These are phyloP conservation scores for Mastigamoeba balamuthi DNA, from an alignment of 78 protist species.

Conservation along the genomic window DNA sequence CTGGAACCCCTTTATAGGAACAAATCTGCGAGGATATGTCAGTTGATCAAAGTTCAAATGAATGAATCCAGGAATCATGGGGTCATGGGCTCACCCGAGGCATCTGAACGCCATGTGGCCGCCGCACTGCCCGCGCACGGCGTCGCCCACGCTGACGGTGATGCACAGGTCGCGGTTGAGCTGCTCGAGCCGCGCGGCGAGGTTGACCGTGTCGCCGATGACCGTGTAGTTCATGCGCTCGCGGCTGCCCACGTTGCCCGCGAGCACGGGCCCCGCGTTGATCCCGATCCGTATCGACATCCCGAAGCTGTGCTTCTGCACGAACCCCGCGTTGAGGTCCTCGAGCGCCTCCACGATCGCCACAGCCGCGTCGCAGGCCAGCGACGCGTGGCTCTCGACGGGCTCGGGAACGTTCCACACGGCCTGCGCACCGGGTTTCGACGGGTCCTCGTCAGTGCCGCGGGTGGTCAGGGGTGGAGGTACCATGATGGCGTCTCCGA, in stretches of 20 bases:
- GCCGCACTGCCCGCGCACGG: too few species aligned
- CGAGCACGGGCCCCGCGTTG: background rate
- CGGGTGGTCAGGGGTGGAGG: too few species aligned
- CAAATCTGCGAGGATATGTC: too few species aligned
- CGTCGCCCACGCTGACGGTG: too few species aligned
- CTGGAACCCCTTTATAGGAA: too few species aligned
- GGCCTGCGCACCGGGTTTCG: too few species aligned
- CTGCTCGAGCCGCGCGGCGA: background rate
- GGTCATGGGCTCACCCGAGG: too few species aligned
- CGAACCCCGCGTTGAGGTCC: background rate
- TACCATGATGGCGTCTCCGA: conserved; percentile 39
- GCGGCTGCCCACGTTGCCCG: background rate
- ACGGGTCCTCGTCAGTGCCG: too few species aligned
- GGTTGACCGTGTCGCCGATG: background rate
- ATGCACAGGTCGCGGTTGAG: too few species aligned
- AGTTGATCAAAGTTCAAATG: too few species aligned
- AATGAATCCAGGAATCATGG: too few species aligned
- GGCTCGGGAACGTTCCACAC: conserved; percentile 4
- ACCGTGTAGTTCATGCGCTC: background rate
- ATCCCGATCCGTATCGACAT: background rate
- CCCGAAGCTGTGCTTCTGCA: background rate
- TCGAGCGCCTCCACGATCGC: background rate
- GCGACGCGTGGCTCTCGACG: background rate
- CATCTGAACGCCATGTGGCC: too few species aligned
- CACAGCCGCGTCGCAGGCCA: background rate